Base-by-base conservation (phyloP, 1,284 basidiomycete species). In the Fomes fomentarius region DNA sequence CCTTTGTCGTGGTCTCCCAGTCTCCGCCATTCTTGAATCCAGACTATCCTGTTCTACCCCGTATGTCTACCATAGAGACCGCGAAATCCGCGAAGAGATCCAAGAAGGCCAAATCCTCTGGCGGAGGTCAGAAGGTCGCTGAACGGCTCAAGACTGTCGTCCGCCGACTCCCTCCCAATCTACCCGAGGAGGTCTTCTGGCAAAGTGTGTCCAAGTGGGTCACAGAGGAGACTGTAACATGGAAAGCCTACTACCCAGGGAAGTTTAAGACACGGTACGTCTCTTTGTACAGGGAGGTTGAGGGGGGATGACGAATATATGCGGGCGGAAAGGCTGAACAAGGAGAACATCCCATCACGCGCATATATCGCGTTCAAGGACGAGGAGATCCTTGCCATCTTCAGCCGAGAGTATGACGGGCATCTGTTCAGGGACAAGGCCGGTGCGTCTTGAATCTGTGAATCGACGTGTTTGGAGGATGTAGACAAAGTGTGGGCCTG, bases 111-210 rank as follows among this genome's bases (percentile, higher is more conserved):
- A 61, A 64, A 50, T 47, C 49, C 21, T 46, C 52, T 4, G 46
- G 40, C 26, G 56, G 58, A 11, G 47, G 46, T 8, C 57, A 60
- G 57, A 66, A 66, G 43, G 31, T 58, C 12, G 52, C 62, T 9
- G 85, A 89, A 58, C 84, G 91, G 11, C 80, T 95, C 67, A 98
- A 98, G 79, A 88, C 89, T 22, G 83, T 98, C 61, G 87, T 98
- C 21, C 86, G 96, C 28, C 77, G 94, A 22, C 78, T 98, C 7
- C 96, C 96, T 1, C 91, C 96, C 9, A 95, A 94, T 63, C 76
- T 99, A 1, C 96, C 96, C 1, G 94, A 95, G 66, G 84, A 87
- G 1, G 76, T 96, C 47, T 98, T 99, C 72, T 98, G 96, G 96
- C 83, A 89, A 63, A 93, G 90, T 57, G 93, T 96, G 4, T 78